These are phyloP conservation scores for Ogataea corticis DNA, from an alignment of 805 yeast species.

Conservation along the genomic window DNA sequence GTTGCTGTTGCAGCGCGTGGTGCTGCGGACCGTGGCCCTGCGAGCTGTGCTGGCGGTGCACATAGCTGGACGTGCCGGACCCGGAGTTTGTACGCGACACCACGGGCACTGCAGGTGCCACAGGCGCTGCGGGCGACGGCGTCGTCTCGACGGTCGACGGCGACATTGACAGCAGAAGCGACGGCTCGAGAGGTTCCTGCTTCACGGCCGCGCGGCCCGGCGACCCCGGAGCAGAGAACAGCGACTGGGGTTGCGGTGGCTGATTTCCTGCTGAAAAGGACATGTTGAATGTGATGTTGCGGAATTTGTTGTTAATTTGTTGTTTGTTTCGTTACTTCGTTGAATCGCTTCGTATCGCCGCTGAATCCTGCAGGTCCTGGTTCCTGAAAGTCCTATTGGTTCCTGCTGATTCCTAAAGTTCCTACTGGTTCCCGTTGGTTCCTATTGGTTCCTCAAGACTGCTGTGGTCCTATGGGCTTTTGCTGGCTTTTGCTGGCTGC, in stretches of 20 bases:
- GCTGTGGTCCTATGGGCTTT: background rate
- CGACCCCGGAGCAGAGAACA: background rate
- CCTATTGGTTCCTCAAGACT: background rate
- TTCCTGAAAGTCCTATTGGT: background rate
- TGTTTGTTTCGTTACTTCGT: too few species aligned
- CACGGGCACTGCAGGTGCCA: too few species aligned
- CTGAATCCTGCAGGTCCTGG: too few species aligned
- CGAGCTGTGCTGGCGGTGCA: constrained; percentile 25
- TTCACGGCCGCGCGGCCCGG: background rate
- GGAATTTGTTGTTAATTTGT: too few species aligned
- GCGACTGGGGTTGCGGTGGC: background rate
- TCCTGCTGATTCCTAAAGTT: background rate
- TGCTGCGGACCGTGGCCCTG: constrained; percentile 26
- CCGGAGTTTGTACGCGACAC: constrained; percentile 1
- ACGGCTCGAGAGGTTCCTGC: background rate
- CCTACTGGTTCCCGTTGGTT: background rate
- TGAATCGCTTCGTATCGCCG: too few species aligned
- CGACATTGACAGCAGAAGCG: background rate
- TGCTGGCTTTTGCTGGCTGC: background rate
- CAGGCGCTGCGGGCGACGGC: background rate
- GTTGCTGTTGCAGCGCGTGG: constrained; percentile 17
- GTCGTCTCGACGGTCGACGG: constrained; percentile 3
- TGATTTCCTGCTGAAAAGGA: background rate
- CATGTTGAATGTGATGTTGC: too few species aligned
- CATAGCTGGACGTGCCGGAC: constrained; percentile 16